Conservation (phyloP, 768 basidiomycete species). For the Favolaschia claudopus region DNA sequence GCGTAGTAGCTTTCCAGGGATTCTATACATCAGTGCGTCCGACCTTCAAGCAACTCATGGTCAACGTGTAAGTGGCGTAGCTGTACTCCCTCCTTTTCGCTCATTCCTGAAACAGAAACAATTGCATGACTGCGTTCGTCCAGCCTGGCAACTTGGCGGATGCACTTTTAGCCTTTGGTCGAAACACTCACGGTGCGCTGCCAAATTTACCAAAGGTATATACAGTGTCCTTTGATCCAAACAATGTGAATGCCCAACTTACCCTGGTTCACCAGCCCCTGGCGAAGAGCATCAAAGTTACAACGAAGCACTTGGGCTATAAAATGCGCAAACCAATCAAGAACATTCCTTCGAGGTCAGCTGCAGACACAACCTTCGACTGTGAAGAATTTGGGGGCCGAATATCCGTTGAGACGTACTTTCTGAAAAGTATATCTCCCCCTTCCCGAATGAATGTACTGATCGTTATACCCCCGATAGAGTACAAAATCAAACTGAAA, state of each 20-base stretch:
- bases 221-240: neutral
- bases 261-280: conserved; percentile 48
- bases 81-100: neutral
- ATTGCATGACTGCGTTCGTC: conserved; percentile 64
- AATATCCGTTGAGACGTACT: conserved; percentile 71
- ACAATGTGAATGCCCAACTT: neutral
- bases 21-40: conserved; percentile 61
- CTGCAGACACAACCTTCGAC: conserved; percentile 52
- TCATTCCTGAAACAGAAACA: conserved; percentile 44
- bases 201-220: conserved; percentile 50
- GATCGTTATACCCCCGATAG: conserved; percentile 49
- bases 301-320: conserved; percentile 63
- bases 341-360: conserved; percentile 43
- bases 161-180: conserved; percentile 57
- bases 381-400: conserved; percentile 59
- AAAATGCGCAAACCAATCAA: conserved; percentile 56
- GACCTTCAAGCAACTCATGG: conserved; percentile 55
- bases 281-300: conserved; percentile 62
- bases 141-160: conserved; percentile 69
- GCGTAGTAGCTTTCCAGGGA: conserved; percentile 40
- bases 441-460: neutral
- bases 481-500: conserved; percentile 51
- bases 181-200: conserved; percentile 50
- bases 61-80: conserved; percentile 54
- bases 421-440: conserved; percentile 56